phyloP scores from a whole-genome alignment of 2,329 filamentous ascomycete genomes.

The Arthrinium phaeospermum region DNA sequence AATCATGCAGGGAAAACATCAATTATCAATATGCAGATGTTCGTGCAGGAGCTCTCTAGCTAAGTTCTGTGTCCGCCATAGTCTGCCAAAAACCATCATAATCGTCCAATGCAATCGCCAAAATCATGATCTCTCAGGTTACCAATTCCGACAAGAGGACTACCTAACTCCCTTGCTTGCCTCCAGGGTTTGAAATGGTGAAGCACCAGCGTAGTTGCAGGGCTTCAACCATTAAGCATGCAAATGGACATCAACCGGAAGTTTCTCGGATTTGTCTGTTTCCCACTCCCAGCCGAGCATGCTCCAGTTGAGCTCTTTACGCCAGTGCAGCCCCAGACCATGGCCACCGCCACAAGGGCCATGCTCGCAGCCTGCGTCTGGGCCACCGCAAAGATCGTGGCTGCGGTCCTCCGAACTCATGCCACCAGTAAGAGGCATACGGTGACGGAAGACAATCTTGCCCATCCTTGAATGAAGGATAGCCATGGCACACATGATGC shows the following conservation, averaged over 20 bases:
- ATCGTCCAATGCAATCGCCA: constrained; percentile 11
- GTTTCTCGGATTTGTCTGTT: constrained; percentile 46
- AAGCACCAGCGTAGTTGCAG: constrained; percentile 6
- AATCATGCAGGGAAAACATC: not conserved
- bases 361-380: constrained; percentile 36
- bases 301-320: constrained; percentile 85
- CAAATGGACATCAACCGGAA: constrained; percentile 52
- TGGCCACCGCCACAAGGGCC: constrained; percentile 54
- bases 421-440: constrained; percentile 82
- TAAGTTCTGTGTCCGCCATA: not conserved
- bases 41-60: not conserved
- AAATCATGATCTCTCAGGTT: constrained; percentile 11
- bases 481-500: constrained; percentile 96
- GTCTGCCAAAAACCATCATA: not conserved
- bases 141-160: constrained; percentile 45
- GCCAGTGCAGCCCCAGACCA: constrained; percentile 73
- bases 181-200: constrained; percentile 27
- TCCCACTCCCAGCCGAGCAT: constrained; percentile 81
- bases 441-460: constrained; percentile 78
- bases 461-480: constrained; percentile 93
- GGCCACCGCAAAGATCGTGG: constrained; percentile 43
- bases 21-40: not conserved
- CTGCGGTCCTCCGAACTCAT: constrained; percentile 77
- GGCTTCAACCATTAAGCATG: constrained; percentile 46
- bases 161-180: constrained; percentile 57